Evolutionary conservation across 139 green algal species (phyloP).

Genomic region (Coelastrella sp.): DNA sequence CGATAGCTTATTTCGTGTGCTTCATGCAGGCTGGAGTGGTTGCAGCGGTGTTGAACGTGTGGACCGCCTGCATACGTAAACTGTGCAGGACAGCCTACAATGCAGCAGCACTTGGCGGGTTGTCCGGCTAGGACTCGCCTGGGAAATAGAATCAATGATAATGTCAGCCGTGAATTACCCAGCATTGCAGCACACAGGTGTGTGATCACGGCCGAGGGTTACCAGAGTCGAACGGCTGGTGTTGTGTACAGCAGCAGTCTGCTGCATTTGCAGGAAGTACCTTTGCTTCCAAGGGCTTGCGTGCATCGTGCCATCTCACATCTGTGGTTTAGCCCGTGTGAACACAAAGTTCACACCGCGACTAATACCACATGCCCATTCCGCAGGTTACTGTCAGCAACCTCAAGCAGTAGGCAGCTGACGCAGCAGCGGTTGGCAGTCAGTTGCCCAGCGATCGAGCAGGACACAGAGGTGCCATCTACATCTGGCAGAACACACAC

Average conservation of each 20-base stretch:
- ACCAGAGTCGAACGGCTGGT: too few species aligned
- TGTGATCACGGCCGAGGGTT: not conserved
- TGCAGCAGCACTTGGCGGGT: constrained; percentile 25
- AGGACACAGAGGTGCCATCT: constrained; percentile 43
- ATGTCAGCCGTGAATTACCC: not conserved
- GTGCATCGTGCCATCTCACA: too few species aligned
- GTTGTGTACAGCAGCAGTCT: too few species aligned
- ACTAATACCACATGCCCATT: not conserved
- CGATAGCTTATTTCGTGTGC: too few species aligned
- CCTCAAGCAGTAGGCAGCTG: not conserved
- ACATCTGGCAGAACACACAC: constrained; percentile 25
- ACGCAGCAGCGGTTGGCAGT: constrained; percentile 24
- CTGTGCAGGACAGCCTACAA: constrained; percentile 27
- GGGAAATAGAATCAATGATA: not conserved
- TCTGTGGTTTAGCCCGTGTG: too few species aligned
- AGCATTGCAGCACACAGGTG: constrained; percentile 16
- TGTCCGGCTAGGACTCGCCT: constrained; percentile 10
- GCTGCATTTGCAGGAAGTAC: too few species aligned
- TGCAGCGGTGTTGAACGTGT: not conserved
- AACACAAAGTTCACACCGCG: too few species aligned
- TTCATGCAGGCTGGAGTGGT: not conserved
- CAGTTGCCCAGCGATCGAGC: constrained; percentile 43
- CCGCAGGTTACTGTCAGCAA: not conserved
- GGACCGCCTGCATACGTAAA: not conserved
- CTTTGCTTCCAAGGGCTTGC: too few species aligned